These are phyloP conservation scores for Deakozyma indianensis DNA, from an alignment of 805 yeast species.

Conservation along the genomic window DNA sequence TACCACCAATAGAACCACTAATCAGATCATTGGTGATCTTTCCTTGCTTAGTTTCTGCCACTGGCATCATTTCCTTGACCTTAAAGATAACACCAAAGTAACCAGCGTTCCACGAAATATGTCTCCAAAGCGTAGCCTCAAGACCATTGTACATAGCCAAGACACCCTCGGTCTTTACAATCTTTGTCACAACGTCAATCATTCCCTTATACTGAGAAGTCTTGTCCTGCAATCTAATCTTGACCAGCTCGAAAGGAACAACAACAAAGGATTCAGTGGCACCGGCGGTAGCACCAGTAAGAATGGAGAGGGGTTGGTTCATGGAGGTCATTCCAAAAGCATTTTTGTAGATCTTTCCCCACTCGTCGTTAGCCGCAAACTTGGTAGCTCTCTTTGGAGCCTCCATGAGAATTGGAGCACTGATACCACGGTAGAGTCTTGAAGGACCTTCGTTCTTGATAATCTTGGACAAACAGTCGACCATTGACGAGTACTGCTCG, in stretches of 20 bases:
- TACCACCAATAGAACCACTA: conserved; percentile 95
- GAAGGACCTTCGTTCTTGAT: conserved; percentile 73
- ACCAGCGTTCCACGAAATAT: conserved; percentile 93
- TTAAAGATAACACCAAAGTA: conserved; percentile 92
- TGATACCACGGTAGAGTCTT: conserved; percentile 81
- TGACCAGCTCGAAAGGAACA: conserved; percentile 93
- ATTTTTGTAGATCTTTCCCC: conserved; percentile 71
- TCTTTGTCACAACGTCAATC: conserved; percentile 62
- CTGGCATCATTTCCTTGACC: conserved; percentile 65
- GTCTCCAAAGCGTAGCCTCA: conserved; percentile 97
- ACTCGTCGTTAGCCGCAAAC: conserved; percentile 95
- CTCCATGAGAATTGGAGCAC: conserved; percentile 96
- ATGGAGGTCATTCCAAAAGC: conserved; percentile 53
- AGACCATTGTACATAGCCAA: conserved; percentile 84
- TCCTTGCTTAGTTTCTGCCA: conserved; percentile 53
- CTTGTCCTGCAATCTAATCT: conserved; percentile 87
- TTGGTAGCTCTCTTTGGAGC: conserved; percentile 99
- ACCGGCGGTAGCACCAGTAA: conserved; percentile 98
- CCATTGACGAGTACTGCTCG: conserved; percentile 61
- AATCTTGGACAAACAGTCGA: conserved; percentile 74
- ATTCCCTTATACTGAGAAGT: conserved; percentile 72
- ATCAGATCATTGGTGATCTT: conserved; percentile 76
- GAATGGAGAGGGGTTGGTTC: conserved; percentile 71
- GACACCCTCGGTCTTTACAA: conserved; percentile 61
- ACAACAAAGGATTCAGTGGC: conserved; percentile 93